Conservation (phyloP, 345 rosid species). For the Raphanus sativus region DNA sequence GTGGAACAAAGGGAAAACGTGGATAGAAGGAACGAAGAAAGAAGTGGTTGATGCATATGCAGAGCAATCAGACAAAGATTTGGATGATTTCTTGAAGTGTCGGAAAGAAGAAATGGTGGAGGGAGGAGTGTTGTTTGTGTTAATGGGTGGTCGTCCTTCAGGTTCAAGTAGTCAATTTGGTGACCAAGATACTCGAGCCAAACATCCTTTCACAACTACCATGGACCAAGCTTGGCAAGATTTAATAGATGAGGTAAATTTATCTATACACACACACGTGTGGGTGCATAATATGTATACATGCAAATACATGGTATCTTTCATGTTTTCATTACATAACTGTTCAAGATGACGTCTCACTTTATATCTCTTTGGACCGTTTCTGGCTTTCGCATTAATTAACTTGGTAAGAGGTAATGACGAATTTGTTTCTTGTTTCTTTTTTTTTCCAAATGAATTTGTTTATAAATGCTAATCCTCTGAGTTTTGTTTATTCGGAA, state of each 20-base stretch:
- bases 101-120: slow-evolving; percentile 54
- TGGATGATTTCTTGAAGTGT: slow-evolving; percentile 52
- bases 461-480: not conserved
- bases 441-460: not conserved
- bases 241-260: slow-evolving; percentile 52
- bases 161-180: slow-evolving; percentile 48
- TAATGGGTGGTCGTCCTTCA: slow-evolving; percentile 56
- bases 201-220: slow-evolving; percentile 60
- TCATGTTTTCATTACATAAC: slow-evolving; percentile 22
- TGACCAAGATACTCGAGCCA: slow-evolving; percentile 50
- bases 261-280: not conserved
- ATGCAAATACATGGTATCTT: not conserved
- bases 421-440: not conserved
- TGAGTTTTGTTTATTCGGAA: not conserved
- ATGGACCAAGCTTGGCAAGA: slow-evolving; percentile 74
- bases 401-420: not conserved
- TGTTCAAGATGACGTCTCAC: slow-evolving; percentile 19
- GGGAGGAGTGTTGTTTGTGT: slow-evolving; percentile 58
- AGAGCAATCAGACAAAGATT: slow-evolving; percentile 53
- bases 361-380: not conserved
- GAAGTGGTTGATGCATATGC: slow-evolving; percentile 56
- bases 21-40: slow-evolving; percentile 58
- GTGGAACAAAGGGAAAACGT: slow-evolving; percentile 59
- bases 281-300: not conserved
- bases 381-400: slow-evolving; percentile 2